Evolutionary conservation across 306 rosid species (phyloP).

Genomic region (Vachellia collinsii): DNA sequence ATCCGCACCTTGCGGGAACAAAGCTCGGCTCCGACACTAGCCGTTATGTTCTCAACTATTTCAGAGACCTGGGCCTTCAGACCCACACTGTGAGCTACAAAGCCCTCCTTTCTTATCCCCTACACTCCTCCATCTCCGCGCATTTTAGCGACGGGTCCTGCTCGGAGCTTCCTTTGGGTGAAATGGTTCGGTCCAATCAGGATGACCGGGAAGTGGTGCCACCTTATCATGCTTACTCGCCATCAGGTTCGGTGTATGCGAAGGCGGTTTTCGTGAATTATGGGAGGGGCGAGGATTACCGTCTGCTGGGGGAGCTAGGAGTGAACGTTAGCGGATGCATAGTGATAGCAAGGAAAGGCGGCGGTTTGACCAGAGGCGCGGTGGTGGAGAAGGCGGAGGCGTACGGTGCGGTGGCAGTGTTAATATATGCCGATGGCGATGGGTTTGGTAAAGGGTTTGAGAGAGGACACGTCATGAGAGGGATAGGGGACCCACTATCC

Average conservation of each 20-base stretch:
- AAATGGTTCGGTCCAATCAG: slow-evolving; percentile 17
- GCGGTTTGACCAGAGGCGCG: slow-evolving; percentile 54
- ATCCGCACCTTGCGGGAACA: slow-evolving; percentile 96
- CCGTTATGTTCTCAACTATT: slow-evolving; percentile 54
- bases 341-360: slow-evolving; percentile 68
- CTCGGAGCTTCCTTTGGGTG: slow-evolving; percentile 42
- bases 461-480: slow-evolving; percentile 88
- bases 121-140: slow-evolving; percentile 60
- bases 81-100: slow-evolving; percentile 56
- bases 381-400: slow-evolving; percentile 73
- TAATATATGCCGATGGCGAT: slow-evolving; percentile 56
- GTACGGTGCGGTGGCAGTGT: slow-evolving; percentile 75
- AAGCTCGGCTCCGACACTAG: slow-evolving; percentile 51
- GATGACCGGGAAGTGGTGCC: slow-evolving; percentile 42
- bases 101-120: slow-evolving; percentile 76
- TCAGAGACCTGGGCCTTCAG: slow-evolving; percentile 50
- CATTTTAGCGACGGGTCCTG: slow-evolving; percentile 54
- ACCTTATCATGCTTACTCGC: slow-evolving; percentile 93
- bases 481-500: slow-evolving; percentile 89
- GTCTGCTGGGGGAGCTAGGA: slow-evolving; percentile 44
- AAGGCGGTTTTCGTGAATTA: slow-evolving; percentile 72
- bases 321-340: slow-evolving; percentile 76
- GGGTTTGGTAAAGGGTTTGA: slow-evolving; percentile 76
- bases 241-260: slow-evolving; percentile 70
- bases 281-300: slow-evolving; percentile 73